phyloP scores from a whole-genome alignment of 768 basidiomycete genomes.

The Mycena albidolilacea region DNA sequence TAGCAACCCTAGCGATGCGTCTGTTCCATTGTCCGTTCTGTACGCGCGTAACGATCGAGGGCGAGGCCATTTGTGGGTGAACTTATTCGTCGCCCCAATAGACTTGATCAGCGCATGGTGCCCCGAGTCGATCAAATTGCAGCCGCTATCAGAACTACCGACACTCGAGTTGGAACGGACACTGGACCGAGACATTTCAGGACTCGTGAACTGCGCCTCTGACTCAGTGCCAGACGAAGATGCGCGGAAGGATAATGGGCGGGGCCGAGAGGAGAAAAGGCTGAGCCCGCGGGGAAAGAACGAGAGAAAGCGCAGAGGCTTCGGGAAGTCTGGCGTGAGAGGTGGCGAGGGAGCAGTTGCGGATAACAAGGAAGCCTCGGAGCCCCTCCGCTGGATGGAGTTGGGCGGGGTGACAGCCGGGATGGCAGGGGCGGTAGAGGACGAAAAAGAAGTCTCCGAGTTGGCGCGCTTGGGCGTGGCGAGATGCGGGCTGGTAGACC shows the following conservation, averaged over 20 bases:
- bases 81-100: conserved; percentile 56
- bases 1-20: conserved; percentile 33
- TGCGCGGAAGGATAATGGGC: conserved; percentile 29
- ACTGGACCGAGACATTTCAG: conserved; percentile 8
- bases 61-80: conserved; percentile 68
- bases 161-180: conserved; percentile 37
- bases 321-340: conserved; percentile 38
- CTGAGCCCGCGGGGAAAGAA: conserved; percentile 40
- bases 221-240: neutral
- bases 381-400: conserved; percentile 1
- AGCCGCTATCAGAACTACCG: conserved; percentile 26
- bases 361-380: conserved; percentile 11
- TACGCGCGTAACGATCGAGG: conserved; percentile 50
- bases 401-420: conserved; percentile 12
- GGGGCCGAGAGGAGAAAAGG: conserved; percentile 34
- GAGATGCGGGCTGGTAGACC: conserved; percentile 6
- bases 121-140: conserved; percentile 45
- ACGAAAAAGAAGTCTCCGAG: conserved; percentile 3
- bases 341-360: neutral
- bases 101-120: conserved; percentile 49
- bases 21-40: conserved; percentile 3
- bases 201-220: neutral
- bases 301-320: conserved; percentile 30
- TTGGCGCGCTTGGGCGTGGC: conserved; percentile 4
- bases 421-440: conserved; percentile 1